Base-by-base conservation (phyloP, 129 eudicot genomes). In the Arctium lappa region DNA sequence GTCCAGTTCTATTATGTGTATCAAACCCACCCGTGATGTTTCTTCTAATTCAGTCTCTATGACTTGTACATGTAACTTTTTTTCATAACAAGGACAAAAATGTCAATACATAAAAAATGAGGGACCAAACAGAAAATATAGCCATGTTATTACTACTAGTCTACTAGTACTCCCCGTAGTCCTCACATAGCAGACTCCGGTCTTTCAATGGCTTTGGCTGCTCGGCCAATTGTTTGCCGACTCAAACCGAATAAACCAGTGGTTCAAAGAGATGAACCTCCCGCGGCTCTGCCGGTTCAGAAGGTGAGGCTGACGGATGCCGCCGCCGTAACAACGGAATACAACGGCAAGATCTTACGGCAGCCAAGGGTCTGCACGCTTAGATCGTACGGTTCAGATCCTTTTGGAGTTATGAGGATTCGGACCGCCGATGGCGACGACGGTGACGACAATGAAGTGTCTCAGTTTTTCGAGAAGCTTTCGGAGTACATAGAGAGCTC, bases 351-450 rank as follows among this genome's bases (percentile, higher is more conserved):
- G 84, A 89, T 95, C 79, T 77, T 95, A 78, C 79, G 91, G 82
- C 99, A 95, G 83, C 99, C 99, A 0, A 75, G 99, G 83, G 85
- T 95, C 16, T 90, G 95, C 81, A 95, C 95, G 15, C 95, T 95
- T 18, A 83, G 99, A 75, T 88, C 98, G 42, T 95, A 90, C 46
- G 97, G 88, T 6, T 89, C 91, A 0, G 93, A 93, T 79, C 90
- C 85, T 10, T 82, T 50, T 4, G 97, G 90, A 31, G 87, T 87
- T 75, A 86, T 93, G 44, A 90, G 69, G 76, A 79, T 71, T 79
- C 86, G 75, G 38, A 79, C 36, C 10, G 32, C 32, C 27, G 80
- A 74, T 8, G 74, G 12, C 16, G 87, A 27, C 10, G 88, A 40
- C 15, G 82, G 73, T 0, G 90, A 72, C 40, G 90, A 37, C 8